phyloP scores from a whole-genome alignment of 179 eudicot genomes.

The Heliamphora pulchella region DNA sequence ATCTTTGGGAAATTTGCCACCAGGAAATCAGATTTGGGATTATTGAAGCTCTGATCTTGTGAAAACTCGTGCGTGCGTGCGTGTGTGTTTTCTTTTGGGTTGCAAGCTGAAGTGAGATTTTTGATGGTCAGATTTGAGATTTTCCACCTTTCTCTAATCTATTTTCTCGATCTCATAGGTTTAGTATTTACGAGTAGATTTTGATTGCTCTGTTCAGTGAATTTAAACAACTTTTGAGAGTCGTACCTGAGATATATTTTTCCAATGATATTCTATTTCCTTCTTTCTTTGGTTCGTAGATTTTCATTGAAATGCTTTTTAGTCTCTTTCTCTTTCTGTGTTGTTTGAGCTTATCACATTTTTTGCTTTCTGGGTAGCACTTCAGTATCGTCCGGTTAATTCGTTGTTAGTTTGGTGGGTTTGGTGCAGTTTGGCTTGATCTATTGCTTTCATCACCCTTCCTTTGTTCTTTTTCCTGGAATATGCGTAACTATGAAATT shows the following conservation, averaged over 20 bases:
- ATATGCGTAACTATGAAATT: too few species aligned
- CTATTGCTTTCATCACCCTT: not conserved
- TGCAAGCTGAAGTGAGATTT: not conserved
- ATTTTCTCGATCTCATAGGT: not conserved
- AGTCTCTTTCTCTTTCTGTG: too few species aligned
- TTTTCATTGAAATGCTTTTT: too few species aligned
- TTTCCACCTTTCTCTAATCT: not conserved
- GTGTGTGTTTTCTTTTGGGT: not conserved
- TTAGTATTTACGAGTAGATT: not conserved
- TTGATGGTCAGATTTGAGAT: conserved; percentile 7
- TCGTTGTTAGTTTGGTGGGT: not conserved
- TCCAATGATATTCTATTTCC: not conserved
- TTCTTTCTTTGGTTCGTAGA: not conserved
- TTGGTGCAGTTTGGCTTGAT: not conserved
- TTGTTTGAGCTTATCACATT: too few species aligned
- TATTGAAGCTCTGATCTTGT: not conserved
- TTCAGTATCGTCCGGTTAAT: not conserved
- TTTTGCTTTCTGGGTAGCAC: too few species aligned
- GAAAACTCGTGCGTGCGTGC: not conserved
- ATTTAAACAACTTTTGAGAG: not conserved
- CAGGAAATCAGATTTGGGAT: not conserved
- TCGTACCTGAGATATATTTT: not conserved
- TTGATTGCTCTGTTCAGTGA: not conserved
- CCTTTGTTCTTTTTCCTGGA: not conserved
- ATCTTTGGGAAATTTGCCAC: not conserved